A percentile compares a stretch with the other conserved stretches of the same genome.
Evolutionary conservation across 768 basidiomycete genomes (phyloP).

Genomic region (Tephrocybe sp.): DNA sequence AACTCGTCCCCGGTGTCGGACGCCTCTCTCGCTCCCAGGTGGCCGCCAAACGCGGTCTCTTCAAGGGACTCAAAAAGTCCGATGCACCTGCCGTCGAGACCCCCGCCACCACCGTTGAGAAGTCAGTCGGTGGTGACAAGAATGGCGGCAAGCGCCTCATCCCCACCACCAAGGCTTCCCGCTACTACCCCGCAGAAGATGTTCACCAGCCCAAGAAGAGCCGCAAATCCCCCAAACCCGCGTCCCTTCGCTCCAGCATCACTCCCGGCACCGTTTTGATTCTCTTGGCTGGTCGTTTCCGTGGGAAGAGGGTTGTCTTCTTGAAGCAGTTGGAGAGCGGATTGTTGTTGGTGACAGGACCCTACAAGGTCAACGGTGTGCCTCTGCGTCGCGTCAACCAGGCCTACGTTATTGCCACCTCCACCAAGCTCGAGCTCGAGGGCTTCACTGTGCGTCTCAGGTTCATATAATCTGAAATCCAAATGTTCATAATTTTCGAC

Average conservation of each 20-base stretch:
- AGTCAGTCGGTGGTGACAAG: conserved; percentile 84
- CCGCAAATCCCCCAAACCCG: conserved; percentile 81
- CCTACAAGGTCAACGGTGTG: conserved; percentile 98
- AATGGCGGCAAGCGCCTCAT: conserved; percentile 89
- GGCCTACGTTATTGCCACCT: conserved; percentile 98
- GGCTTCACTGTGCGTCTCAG: conserved; percentile 62
- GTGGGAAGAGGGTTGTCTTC: conserved; percentile 97
- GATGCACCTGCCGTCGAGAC: conserved; percentile 62
- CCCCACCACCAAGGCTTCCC: conserved; percentile 81
- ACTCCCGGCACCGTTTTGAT: conserved; percentile 94
- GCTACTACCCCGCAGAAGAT: conserved; percentile 96
- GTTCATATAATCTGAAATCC: neutral
- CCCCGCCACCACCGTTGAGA: conserved; percentile 67
- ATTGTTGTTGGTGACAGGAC: conserved; percentile 92
- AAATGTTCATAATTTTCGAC: neutral
- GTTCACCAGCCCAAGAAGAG: conserved; percentile 88
- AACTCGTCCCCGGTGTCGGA: conserved; percentile 80
- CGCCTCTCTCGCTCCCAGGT: conserved; percentile 83
- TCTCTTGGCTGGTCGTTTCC: conserved; percentile 95
- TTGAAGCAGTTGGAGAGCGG: conserved; percentile 94
- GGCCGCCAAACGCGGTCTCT: conserved; percentile 76
- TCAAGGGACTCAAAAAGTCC: conserved; percentile 83
- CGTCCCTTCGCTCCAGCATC: conserved; percentile 83
- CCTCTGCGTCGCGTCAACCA: conserved; percentile 97
- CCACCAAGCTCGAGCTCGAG: conserved; percentile 85